These are phyloP conservation scores for Emmonsiellopsis sp. DNA, from an alignment of 2,329 filamentous ascomycete species.

Conservation along the genomic window DNA sequence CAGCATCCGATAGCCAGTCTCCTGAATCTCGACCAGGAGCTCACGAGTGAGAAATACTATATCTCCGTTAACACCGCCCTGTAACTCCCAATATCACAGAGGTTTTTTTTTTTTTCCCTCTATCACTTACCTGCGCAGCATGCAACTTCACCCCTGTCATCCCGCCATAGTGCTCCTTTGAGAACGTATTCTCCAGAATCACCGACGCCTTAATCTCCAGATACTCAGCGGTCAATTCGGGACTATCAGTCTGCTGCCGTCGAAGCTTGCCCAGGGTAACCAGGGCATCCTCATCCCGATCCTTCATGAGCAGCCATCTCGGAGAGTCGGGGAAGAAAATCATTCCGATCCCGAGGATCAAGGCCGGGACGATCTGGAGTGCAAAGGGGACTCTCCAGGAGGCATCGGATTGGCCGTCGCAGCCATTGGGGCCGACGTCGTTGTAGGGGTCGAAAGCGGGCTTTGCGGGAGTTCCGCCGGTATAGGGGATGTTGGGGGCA, in stretches of 20 bases:
- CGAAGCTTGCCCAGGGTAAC: constrained; percentile 40
- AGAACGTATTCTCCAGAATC: constrained; percentile 26
- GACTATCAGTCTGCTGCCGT: constrained; percentile 35
- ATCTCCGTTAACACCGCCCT: not conserved
- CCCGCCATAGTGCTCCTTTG: constrained; percentile 19
- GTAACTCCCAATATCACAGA: not conserved
- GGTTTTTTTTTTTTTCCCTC: not conserved
- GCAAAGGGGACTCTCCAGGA: constrained; percentile 40
- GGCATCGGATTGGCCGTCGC: constrained; percentile 39
- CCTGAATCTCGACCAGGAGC: constrained; percentile 26
- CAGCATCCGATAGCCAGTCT: constrained; percentile 30
- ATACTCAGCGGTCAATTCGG: constrained; percentile 41
- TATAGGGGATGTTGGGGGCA: constrained; percentile 39
- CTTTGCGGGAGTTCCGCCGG: constrained; percentile 30
- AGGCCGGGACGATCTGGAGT: constrained; percentile 35
- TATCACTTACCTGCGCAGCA: constrained; percentile 19
- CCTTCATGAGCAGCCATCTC: constrained; percentile 43
- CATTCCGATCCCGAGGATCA: constrained; percentile 30
- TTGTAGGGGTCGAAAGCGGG: constrained; percentile 33
- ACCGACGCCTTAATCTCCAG: constrained; percentile 40
- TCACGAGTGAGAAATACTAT: constrained; percentile 25
- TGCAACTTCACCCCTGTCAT: constrained; percentile 22
- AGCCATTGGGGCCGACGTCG: constrained; percentile 37
- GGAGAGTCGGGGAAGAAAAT: constrained; percentile 48
- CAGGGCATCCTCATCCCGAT: constrained; percentile 41